Percentiles rank a stretch among this genome's conserved stretches.
Evolutionary conservation across 371 early-diverging fungal genomes (phyloP).

Genomic region (Mortierella sp.): DNA sequence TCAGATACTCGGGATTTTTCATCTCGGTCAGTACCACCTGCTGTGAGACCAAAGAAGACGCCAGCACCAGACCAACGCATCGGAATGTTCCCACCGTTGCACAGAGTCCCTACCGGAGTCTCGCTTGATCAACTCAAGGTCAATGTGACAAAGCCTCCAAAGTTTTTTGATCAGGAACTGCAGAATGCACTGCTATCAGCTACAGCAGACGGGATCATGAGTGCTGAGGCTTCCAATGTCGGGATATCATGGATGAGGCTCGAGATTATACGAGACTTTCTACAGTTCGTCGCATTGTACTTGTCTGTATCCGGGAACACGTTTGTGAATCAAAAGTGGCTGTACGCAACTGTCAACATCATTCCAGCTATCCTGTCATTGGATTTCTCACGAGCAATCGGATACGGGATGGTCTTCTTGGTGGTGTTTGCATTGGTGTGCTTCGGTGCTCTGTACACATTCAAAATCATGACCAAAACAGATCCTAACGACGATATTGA

Average conservation of each 20-base stretch:
- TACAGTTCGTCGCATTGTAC: slow-evolving; percentile 60
- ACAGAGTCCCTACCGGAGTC: slow-evolving; percentile 41
- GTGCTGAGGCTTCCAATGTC: slow-evolving; percentile 41
- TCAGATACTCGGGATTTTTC: not conserved
- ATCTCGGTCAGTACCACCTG: slow-evolving; percentile 1
- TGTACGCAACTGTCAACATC: slow-evolving; percentile 57
- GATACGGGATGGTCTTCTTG: slow-evolving; percentile 60
- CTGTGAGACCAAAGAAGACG: slow-evolving; percentile 15
- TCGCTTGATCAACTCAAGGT: slow-evolving; percentile 49
- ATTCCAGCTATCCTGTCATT: slow-evolving; percentile 61
- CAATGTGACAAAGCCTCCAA: slow-evolving; percentile 45
- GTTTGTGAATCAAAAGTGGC: slow-evolving; percentile 53
- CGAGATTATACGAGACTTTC: slow-evolving; percentile 63
- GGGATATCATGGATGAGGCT: slow-evolving; percentile 53
- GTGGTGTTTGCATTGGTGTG: slow-evolving; percentile 54
- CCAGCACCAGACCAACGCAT: slow-evolving; percentile 28
- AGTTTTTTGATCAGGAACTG: slow-evolving; percentile 50
- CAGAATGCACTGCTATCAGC: slow-evolving; percentile 46
- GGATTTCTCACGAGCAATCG: slow-evolving; percentile 60
- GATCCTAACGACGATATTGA: slow-evolving; percentile 52
- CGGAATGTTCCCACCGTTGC: slow-evolving; percentile 54
- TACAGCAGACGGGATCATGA: slow-evolving; percentile 52
- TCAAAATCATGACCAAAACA: slow-evolving; percentile 53
- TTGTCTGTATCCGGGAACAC: slow-evolving; percentile 52
- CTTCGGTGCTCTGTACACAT: slow-evolving; percentile 52